phyloP scores from a whole-genome alignment of 257 asterid species.

The Capsicum chinense region DNA sequence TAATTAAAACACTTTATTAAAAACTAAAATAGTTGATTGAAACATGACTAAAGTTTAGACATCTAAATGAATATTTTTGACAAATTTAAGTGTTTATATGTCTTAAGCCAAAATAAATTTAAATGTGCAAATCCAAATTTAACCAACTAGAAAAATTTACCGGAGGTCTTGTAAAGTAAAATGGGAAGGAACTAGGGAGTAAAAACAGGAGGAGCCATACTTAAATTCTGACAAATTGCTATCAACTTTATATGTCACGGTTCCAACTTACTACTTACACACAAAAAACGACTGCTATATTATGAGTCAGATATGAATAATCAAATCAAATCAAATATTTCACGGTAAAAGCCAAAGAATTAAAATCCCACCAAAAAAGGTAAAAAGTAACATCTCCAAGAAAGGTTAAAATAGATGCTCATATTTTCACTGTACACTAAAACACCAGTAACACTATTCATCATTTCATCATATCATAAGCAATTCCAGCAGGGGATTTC shows the following conservation, averaged over 20 bases:
- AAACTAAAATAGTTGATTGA: too few species aligned
- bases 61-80: too few species aligned
- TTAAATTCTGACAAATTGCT: neutral
- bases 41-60: too few species aligned
- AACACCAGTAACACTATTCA: conserved; percentile 3
- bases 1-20: too few species aligned
- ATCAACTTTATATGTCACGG: neutral
- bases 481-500: neutral
- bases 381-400: neutral
- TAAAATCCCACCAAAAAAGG: conserved; percentile 19
- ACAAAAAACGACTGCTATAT: neutral
- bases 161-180: neutral
- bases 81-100: too few species aligned
- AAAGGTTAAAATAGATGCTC: conserved; percentile 3
- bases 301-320: neutral
- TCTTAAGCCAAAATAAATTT: too few species aligned
- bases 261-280: neutral
- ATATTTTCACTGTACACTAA: conserved; percentile 19
- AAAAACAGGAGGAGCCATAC: neutral
- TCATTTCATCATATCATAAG: neutral
- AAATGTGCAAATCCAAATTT: too few species aligned
- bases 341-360: neutral
- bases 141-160: neutral
- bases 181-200: neutral
- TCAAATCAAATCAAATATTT: neutral